Percentiles rank a stretch among this genome's conserved stretches.
phyloP scores from a whole-genome alignment of 2,329 filamentous ascomycete genomes.

The Penicillium sp. region DNA sequence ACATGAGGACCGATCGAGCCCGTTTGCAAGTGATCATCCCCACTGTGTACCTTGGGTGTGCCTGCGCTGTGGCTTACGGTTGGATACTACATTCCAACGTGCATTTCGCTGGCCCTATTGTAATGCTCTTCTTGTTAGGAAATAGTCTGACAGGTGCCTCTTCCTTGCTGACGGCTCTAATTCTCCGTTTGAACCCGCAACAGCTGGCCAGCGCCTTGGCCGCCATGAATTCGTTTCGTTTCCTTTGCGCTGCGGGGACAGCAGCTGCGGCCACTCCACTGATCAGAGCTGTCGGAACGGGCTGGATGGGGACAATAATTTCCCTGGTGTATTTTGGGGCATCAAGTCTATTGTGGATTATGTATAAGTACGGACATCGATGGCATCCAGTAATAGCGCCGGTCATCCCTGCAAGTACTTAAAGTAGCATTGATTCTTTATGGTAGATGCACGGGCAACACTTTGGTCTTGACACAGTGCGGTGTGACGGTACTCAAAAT shows the following conservation, averaged over 20 bases:
- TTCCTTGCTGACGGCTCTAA: background rate
- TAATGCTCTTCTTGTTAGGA: constrained; percentile 2
- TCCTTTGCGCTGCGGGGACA: background rate
- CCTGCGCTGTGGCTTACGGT: background rate
- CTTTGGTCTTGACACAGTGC: too few relatives aligned
- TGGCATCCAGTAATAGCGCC: background rate
- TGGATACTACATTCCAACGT: background rate
- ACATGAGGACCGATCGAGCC: background rate
- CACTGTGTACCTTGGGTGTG: background rate
- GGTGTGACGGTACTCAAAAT: too few relatives aligned
- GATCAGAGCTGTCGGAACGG: constrained; percentile 1
- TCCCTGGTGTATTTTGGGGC: background rate
- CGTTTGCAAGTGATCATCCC: background rate
- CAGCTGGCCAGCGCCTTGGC: background rate
- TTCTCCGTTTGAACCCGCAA: background rate
- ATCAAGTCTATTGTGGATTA: background rate
- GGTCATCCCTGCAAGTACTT: background rate
- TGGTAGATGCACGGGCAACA: too few relatives aligned
- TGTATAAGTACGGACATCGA: background rate
- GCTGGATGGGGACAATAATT: constrained; percentile 1
- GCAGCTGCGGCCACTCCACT: background rate
- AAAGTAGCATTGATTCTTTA: too few relatives aligned
- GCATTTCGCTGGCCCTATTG: background rate
- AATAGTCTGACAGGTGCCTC: background rate
- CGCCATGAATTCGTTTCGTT: background rate